Evolutionary conservation across 2,329 filamentous ascomycete genomes (phyloP).

Genomic region (Trichoderma cornu-damae): DNA sequence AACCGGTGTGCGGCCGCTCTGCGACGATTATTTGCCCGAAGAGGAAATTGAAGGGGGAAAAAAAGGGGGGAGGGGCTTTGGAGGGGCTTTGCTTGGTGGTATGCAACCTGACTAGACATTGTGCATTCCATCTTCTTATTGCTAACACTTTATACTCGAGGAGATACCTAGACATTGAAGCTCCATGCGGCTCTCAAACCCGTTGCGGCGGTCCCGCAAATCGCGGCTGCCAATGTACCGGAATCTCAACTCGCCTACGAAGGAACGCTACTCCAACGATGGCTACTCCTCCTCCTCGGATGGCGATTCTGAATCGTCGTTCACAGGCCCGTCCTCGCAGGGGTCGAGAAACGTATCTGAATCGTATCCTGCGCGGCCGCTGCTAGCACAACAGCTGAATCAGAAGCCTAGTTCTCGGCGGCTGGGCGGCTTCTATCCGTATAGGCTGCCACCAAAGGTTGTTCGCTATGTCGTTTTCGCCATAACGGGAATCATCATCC

Average conservation of each 20-base stretch:
- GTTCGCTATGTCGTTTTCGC: conserved; percentile 72
- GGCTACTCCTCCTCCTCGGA: conserved; percentile 45
- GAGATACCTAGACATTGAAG: neutral
- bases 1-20: neutral
- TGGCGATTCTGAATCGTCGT: conserved; percentile 41
- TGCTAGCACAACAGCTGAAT: conserved; percentile 42
- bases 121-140: neutral
- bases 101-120: neutral
- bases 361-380: conserved; percentile 38
- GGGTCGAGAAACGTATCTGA: conserved; percentile 52
- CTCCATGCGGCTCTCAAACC: conserved; percentile 47
- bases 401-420: conserved; percentile 21
- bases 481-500: conserved; percentile 61
- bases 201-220: conserved; percentile 45
- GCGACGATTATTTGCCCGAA: neutral
- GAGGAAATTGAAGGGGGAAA: neutral
- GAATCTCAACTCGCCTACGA: conserved; percentile 37
- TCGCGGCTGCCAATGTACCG: conserved; percentile 49
- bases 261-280: conserved; percentile 50
- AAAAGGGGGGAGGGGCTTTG: too few relatives aligned
- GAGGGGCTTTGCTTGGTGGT: neutral
- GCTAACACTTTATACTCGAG: neutral
- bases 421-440: conserved; percentile 36
- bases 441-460: conserved; percentile 65
- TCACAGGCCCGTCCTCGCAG: conserved; percentile 41